Conservation (phyloP, 345 rosid species). For the Xanthoceras sorbifolium region DNA sequence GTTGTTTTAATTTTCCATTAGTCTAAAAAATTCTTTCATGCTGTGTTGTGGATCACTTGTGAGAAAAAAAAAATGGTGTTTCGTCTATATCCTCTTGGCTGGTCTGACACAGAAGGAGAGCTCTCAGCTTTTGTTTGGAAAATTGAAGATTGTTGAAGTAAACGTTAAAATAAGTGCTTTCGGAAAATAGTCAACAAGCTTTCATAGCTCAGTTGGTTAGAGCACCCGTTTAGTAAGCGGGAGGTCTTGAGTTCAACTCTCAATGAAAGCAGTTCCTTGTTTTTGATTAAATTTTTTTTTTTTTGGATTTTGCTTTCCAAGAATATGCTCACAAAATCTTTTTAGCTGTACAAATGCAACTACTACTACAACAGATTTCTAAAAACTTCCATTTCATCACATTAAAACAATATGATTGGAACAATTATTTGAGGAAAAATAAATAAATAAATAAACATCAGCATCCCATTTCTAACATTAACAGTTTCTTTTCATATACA, state of each 20-base stretch:
- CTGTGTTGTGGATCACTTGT: too few species aligned
- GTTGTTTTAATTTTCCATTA: background rate
- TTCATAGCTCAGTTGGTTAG: constrained; percentile 98
- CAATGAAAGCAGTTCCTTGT: constrained; percentile 78
- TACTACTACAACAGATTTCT: background rate
- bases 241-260: constrained; percentile 97
- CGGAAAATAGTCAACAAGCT: constrained; percentile 29
- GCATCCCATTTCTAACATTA: background rate
- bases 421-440: too few species aligned
- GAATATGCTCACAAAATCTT: background rate
- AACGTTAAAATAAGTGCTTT: too few species aligned
- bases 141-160: too few species aligned
- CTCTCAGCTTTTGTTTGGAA: too few species aligned
- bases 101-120: too few species aligned
- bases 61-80: too few species aligned
- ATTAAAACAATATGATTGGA: background rate
- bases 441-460: too few species aligned
- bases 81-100: too few species aligned
- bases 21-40: too few species aligned
- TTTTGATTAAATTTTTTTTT: background rate
- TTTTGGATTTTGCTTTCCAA: background rate
- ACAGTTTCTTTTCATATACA: background rate
- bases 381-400: background rate
- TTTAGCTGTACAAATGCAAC: background rate
- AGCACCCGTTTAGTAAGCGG: constrained; percentile 95